Conservation (phyloP, 768 basidiomycete species). For the Boletellus emodensis region DNA sequence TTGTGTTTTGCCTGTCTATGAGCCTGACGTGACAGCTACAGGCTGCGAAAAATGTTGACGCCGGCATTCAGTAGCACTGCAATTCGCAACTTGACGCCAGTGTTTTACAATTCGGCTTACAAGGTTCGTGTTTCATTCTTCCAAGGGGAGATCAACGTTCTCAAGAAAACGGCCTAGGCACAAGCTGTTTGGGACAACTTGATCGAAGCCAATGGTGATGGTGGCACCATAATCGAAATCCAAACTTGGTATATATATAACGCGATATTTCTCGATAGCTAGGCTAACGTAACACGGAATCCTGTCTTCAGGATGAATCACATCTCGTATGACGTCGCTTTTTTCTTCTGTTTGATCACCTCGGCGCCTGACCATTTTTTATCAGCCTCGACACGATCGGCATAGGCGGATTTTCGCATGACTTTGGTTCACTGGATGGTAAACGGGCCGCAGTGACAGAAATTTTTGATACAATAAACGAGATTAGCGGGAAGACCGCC, state of each 20-base stretch:
- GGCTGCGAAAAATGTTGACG: conserved; percentile 37
- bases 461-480: conserved; percentile 23
- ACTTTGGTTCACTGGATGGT: conserved; percentile 42
- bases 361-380: background rate
- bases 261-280: background rate
- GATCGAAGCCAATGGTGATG: conserved; percentile 22
- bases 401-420: conserved; percentile 43
- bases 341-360: background rate
- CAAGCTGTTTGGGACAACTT: conserved; percentile 31
- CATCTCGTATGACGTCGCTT: conserved; percentile 34
- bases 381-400: conserved; percentile 44
- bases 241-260: conserved; percentile 43
- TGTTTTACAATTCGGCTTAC: conserved; percentile 42
- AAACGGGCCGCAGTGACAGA: conserved; percentile 24
- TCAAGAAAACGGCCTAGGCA: conserved; percentile 12
- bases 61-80: conserved; percentile 42
- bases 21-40: background rate
- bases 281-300: too few relatives aligned
- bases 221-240: conserved; percentile 39
- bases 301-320: conserved; percentile 38
- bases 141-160: too few relatives aligned
- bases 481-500: conserved; percentile 8
- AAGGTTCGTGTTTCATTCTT: conserved; percentile 29
- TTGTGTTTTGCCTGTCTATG: too few relatives aligned
- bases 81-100: conserved; percentile 32